Evolutionary conservation across 768 basidiomycete genomes (phyloP).

Genomic region (Tulasnella sp.): DNA sequence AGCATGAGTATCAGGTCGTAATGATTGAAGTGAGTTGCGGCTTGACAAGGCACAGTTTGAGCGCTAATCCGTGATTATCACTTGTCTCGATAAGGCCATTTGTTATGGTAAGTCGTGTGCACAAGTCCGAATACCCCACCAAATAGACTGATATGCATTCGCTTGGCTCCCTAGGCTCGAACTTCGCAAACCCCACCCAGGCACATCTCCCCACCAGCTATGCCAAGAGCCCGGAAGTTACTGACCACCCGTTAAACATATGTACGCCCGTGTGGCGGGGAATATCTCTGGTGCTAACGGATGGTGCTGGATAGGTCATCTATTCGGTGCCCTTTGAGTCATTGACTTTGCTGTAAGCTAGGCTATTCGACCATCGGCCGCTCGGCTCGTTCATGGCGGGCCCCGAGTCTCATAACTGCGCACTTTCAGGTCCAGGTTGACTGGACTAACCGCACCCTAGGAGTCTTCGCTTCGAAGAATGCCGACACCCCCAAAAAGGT

Average conservation of each 20-base stretch:
- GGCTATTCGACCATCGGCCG: too few relatives aligned
- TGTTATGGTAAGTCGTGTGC: slow-evolving; percentile 37
- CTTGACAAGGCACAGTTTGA: not conserved
- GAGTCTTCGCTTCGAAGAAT: slow-evolving; percentile 40
- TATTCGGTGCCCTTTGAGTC: slow-evolving; percentile 17
- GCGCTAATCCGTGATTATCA: not conserved
- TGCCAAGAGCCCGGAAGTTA: slow-evolving; percentile 41
- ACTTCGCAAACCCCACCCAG: slow-evolving; percentile 43
- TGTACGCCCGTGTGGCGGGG: not conserved
- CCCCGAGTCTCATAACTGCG: not conserved
- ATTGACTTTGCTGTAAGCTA: slow-evolving; percentile 19
- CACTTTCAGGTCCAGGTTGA: slow-evolving; percentile 18
- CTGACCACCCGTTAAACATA: slow-evolving; percentile 33
- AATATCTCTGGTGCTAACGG: not conserved
- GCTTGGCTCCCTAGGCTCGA: slow-evolving; percentile 33
- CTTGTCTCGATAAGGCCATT: slow-evolving; percentile 29
- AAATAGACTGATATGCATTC: not conserved
- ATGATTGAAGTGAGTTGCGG: slow-evolving; percentile 31
- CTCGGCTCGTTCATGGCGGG: not conserved
- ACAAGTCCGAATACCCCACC: not conserved
- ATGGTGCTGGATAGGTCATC: slow-evolving; percentile 8
- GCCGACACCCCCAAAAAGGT: slow-evolving; percentile 32
- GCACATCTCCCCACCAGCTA: slow-evolving; percentile 29
- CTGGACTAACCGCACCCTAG: slow-evolving; percentile 19
- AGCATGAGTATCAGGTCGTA: slow-evolving; percentile 27